Evolutionary conservation across 345 rosid species (phyloP), one percentile per base, ranked within the genome.

Genomic region (Lepidium africanum): DNA sequence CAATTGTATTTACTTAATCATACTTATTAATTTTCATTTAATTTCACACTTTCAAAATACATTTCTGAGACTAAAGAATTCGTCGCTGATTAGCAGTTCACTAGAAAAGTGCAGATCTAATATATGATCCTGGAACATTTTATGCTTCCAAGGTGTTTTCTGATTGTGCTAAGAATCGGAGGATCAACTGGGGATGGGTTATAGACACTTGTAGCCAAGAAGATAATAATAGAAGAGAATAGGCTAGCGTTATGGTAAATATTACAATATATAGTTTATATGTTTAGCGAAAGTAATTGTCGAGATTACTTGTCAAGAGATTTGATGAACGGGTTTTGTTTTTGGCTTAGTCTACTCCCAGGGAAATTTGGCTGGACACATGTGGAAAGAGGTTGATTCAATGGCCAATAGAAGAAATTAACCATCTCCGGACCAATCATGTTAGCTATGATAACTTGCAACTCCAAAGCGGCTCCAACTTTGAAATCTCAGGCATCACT

Each of bases 101-200:
- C 77, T 1, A 83, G 80, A 59, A 58, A 23, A 43, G 13, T 50
- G 8, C 23, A 14, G 90, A 81, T 59, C 51, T 86, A 80, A 82
- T 82, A 66, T 72, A 59, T 45, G 92, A 89, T 62, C 74, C 83
- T 50, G 92, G 92, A n/a, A 86, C 76, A 30, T 81, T 81, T 42
- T 87, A 80, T 15, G 90, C 87, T 36, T 87, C 90, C 0, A 88
- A 88, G 70, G 79, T 86, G 0, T 85, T 89, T 64, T 87, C 82
- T 14, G 96, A 87, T 15, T 53, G 70, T 12, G 65, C 49, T 33
- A 85, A 82, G 77, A 82, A 66, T 14, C 71, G 88, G 60, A 82
- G 90, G 72, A 80, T 89, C 57, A 48, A 81, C 12, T 84, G 76
- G 77, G 85, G 79, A 35, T 86, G 88, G 90, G 80, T 77, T 2